Base-by-base conservation (phyloP, 2,329 filamentous ascomycete genomes). In the Verticillium nubilum region DNA sequence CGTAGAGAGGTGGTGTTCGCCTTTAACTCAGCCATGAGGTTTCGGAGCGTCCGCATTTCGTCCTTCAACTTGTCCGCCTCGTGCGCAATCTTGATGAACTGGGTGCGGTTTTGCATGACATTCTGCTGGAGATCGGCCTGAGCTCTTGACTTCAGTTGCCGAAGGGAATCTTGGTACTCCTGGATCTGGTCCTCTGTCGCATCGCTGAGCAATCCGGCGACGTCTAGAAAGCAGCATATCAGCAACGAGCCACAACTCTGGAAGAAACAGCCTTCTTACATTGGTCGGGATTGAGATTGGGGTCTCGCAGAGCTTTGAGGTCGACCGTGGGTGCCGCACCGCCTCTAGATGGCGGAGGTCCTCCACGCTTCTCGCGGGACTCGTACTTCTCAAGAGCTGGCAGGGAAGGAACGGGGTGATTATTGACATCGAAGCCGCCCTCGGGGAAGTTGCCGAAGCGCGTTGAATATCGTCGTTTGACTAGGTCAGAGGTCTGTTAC, bases 41-140 rank as follows among this genome's bases (percentile, higher is more conserved):
- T 91, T 52, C 91, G 86, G 31, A 99, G 83, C 6, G 91, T 91
- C 57, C 91, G 86, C 95, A 99, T 98, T 73, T 99, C 95, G 59
- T 86, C 86, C 76, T 98, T 98, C 60, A 99, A 85, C 77, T 97
- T 97, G 75, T 99, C 95, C 2, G 96, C 95, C 77, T 99, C 95
- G 75, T 98, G 97, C 72, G 93, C 97, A 74, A 99, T 98, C 75
- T 96, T 96, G 80, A 99, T 98, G 71, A 99, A 99, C 69, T 98
- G 95, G 0, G 92, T 96, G 55, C 95, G 87, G 74, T 99, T 99
- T 73, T 97, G 93, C 75, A 96, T 94, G 56, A 99, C 90, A 74
- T 93, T 98, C 70, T 96, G 91, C 74, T 98, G 94, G 25, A 99
- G 80, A 67, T 98, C 93, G 55, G 86, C 83, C 5, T 89, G 88